Conservation (phyloP, 305 asterid species). For the Solanum hybrid region DNA sequence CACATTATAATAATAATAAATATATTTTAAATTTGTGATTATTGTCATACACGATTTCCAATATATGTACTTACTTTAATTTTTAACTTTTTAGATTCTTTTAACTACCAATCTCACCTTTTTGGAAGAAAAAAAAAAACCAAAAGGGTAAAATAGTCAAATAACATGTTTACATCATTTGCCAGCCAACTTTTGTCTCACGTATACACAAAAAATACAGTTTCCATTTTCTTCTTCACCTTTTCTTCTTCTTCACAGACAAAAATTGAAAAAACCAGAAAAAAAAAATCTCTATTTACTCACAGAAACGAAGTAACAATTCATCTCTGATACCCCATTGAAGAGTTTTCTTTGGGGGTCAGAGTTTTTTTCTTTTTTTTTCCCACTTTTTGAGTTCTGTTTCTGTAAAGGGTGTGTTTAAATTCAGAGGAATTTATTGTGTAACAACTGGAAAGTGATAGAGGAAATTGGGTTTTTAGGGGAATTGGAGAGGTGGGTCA, state of each 20-base stretch:
- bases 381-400: neutral
- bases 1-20: neutral
- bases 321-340: neutral
- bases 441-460: neutral
- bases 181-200: conserved; percentile 11
- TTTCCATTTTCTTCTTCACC: neutral
- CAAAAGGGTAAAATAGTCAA: neutral
- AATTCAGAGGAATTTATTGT: neutral
- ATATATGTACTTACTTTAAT: neutral
- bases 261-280: neutral
- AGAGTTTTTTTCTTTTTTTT: neutral
- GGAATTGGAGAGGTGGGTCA: conserved; percentile 10
- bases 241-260: neutral
- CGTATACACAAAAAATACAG: neutral
- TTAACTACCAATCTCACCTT: neutral
- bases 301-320: neutral
- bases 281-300: neutral
- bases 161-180: neutral
- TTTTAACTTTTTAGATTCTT: neutral
- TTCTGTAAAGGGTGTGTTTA: neutral
- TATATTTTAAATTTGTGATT: neutral
- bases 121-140: neutral
- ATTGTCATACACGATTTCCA: neutral
- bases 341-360: neutral
- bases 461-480: neutral